Conservation (phyloP, 192 early-diverging fungal species). For the Pilobolus umbonatus region DNA sequence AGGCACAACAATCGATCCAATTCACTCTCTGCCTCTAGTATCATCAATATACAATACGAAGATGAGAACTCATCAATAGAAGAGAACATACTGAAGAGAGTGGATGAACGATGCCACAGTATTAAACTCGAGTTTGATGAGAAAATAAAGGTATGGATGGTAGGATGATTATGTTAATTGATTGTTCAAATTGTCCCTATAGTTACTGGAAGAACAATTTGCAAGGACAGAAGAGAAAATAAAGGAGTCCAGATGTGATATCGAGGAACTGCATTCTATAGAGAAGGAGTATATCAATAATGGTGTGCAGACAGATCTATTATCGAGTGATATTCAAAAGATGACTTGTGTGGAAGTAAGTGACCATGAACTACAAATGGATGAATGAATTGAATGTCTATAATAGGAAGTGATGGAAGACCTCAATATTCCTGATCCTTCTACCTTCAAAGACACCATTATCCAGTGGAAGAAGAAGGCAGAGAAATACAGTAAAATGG, state of each 20-base stretch:
- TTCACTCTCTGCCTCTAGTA: neutral
- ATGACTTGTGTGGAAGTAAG: neutral
- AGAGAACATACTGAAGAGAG: neutral
- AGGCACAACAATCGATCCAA: neutral
- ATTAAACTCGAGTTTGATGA: conserved; percentile 4
- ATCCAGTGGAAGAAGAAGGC: neutral
- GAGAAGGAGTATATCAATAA: neutral
- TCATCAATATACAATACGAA: neutral
- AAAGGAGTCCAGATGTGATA: neutral
- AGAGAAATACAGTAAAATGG: neutral
- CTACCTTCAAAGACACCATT: neutral
- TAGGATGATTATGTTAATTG: neutral
- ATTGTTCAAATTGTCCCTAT: neutral
- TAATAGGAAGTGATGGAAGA: neutral
- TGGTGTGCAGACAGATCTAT: neutral
- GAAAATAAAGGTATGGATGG: neutral
- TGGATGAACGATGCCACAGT: neutral
- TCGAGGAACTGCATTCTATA: neutral
- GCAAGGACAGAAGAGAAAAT: conserved; percentile 1
- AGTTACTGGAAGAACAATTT: conserved; percentile 7
- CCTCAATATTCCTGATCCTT: neutral
- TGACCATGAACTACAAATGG: no score
- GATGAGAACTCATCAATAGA: neutral
- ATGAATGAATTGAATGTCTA: neutral
- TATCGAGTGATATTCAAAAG: no score